phyloP scores from a whole-genome alignment of 2,329 filamentous ascomycete genomes.

The Tolypocladium nubicola region DNA sequence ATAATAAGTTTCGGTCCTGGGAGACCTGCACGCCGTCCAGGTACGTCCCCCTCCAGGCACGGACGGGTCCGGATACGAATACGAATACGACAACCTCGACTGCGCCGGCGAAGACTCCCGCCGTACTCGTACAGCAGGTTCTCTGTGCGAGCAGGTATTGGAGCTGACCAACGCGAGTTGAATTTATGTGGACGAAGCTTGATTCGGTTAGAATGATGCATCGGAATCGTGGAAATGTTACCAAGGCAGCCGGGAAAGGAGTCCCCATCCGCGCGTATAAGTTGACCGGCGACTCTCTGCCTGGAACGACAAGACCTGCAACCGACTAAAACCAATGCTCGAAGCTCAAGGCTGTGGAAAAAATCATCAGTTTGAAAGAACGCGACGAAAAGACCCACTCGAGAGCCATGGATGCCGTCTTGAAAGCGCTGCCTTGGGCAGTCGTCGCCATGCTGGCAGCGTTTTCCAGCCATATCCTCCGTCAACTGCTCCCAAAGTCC shows the following conservation, averaged over 20 bases:
- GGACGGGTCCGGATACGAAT: background rate
- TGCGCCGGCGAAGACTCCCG: background rate
- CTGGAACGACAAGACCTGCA: background rate
- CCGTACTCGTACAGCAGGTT: background rate
- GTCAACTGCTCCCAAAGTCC: slow-evolving; percentile 72
- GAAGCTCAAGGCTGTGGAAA: background rate
- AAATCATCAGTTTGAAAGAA: background rate
- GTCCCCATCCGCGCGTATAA: background rate
- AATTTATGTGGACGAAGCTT: background rate
- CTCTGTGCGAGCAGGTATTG: background rate
- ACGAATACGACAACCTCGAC: background rate
- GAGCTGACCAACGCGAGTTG: background rate
- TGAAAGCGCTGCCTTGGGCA: background rate
- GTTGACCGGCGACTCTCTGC: background rate
- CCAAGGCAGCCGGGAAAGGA: background rate
- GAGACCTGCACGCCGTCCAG: too few species aligned
- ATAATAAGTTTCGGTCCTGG: too few species aligned
- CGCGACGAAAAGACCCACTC: background rate
- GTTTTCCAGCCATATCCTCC: slow-evolving; percentile 57
- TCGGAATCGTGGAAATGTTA: background rate
- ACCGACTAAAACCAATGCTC: background rate
- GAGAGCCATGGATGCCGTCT: background rate
- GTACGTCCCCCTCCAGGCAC: too few species aligned
- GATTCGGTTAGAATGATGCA: background rate
- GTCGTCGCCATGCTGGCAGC: slow-evolving; percentile 46